Evolutionary conservation across 2,329 filamentous ascomycete genomes (phyloP), one percentile per base, ranked within the genome.

Genomic region (Fusarium nematophilum): DNA sequence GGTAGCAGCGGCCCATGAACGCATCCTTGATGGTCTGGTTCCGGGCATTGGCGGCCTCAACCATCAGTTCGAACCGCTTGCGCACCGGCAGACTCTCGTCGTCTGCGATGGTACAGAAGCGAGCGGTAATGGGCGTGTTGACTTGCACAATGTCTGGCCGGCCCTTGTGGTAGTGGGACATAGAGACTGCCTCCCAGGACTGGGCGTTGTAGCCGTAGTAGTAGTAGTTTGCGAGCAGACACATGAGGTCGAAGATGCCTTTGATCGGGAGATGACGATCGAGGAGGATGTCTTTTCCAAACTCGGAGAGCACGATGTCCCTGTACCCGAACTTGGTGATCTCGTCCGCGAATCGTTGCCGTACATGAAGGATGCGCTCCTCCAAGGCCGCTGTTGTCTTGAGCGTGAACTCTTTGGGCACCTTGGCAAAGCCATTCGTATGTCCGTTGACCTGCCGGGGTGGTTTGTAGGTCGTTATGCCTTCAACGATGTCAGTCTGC

Each of bases 81-180:
- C 18, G 26, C 2, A 30, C 27, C 5, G 49, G 45, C 1, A 59
- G 17, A 15, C 9, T 47, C 27, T 55, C 53, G 21, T 60, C 57
- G 3, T 60, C 57, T 26, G 54, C 53, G 4, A 54, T 8, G 6
- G 49, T 54, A 5, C 57, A 60, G n/a, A 53, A 60, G 15, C 43
- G 26, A 1, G 49, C 49, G 0, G 46, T 53, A 7, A 31, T 51
- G 8, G 44, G 34, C 7, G 57, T 60, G 18, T 60, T 54, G 14
- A 51, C 47, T 29, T 61, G 58, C 1, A 61, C 51, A 10, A 61
- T 61, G 14, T 61, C 58, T 5, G 55, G 54, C 3, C 58, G 54
- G 3, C 58, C 58, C 18, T 58, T 58, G 49, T 61, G 58, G 36
- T 58, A 61, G 46, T 61, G 58, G 4, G 49, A 50, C 54, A 58